These are phyloP conservation scores for Aristolochia californica DNA, from an alignment of 164 flowering plant species.

Conservation along the genomic window DNA sequence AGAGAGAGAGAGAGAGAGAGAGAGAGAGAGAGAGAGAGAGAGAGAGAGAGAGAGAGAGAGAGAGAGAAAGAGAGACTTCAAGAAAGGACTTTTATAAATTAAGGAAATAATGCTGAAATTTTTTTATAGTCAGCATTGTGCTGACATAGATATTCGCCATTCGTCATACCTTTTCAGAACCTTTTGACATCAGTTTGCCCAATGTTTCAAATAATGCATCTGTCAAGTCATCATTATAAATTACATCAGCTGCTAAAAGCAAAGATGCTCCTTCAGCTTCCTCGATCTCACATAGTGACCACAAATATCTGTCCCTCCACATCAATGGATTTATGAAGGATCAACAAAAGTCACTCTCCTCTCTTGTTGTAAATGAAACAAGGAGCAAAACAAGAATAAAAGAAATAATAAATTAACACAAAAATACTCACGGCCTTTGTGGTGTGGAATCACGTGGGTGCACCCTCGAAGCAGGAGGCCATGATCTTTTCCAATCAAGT, in stretches of 20 bases:
- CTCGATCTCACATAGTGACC: slow-evolving; percentile 57
- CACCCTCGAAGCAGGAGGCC: slow-evolving; percentile 56
- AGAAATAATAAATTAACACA: background rate
- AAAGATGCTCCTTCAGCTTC: slow-evolving; percentile 54
- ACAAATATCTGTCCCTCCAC: slow-evolving; percentile 31
- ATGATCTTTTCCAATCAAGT: slow-evolving; percentile 66
- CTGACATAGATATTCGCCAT: too few species aligned
- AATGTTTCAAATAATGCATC: slow-evolving; percentile 55
- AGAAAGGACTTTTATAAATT: too few species aligned
- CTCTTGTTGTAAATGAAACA: background rate
- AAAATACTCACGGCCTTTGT: slow-evolving; percentile 25
- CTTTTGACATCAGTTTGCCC: slow-evolving; percentile 46
- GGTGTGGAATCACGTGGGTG: slow-evolving; percentile 10
- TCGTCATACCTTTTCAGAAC: slow-evolving; percentile 50
- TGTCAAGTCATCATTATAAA: slow-evolving; percentile 79
- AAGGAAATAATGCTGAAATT: too few species aligned
- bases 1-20: too few species aligned
- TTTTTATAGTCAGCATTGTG: too few species aligned
- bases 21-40: too few species aligned
- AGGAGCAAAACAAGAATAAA: background rate
- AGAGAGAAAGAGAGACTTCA: too few species aligned
- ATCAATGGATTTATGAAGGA: background rate
- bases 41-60: too few species aligned
- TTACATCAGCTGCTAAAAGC: slow-evolving; percentile 91
- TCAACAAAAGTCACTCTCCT: background rate